Evolutionary conservation across 805 yeast genomes (phyloP), one percentile per base, ranked within the genome.

Genomic region (Nakazawaea pomicola): DNA sequence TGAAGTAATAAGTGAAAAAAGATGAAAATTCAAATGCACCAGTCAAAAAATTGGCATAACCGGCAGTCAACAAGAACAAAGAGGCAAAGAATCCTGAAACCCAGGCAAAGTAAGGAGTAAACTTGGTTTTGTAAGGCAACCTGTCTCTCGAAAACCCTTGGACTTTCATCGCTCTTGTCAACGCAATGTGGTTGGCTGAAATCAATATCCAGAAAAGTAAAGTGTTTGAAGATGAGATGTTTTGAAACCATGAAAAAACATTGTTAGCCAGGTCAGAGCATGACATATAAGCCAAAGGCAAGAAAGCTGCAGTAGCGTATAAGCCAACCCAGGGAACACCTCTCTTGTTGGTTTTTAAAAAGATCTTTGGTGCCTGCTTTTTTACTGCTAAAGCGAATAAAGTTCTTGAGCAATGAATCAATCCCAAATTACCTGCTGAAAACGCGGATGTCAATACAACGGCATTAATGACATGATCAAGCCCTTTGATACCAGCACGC

Each of bases 121-220:
- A 67, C 14, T 54, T 55, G 4, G 91, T 89, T 58, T 80, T 82
- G 68, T 72, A 85, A 10, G 95, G 93, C 43, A 86, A 67, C 11
- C 72, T 68, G 50, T 80, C 79, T 54, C 95, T 67, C 16, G 80
- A 66, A 42, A 83, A 79, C 38, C 80, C 79, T 58, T 88, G 76
- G 24, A 81, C 80, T 30, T 66, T 60, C 82, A 83, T 83, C 61
- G 83, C 83, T 56, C 89, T 68, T 60, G 85, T 76, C 72, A 74
- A 81, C 55, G 85, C 67, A 24, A 63, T 56, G 49, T 63, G 66
- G 41, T 57, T 61, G 9, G 51, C 43, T 4, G 65, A 49, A 27
- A 62, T 61, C 15, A 53, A 38, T 23, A 55, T 52, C 68, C 68
- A 64, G 23, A 52, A 53, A 5, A 61, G 36, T 34, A 64, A 48